These are phyloP conservation scores for Coemansia sp. DNA, from an alignment of 192 early-diverging fungal species.

Conservation along the genomic window DNA sequence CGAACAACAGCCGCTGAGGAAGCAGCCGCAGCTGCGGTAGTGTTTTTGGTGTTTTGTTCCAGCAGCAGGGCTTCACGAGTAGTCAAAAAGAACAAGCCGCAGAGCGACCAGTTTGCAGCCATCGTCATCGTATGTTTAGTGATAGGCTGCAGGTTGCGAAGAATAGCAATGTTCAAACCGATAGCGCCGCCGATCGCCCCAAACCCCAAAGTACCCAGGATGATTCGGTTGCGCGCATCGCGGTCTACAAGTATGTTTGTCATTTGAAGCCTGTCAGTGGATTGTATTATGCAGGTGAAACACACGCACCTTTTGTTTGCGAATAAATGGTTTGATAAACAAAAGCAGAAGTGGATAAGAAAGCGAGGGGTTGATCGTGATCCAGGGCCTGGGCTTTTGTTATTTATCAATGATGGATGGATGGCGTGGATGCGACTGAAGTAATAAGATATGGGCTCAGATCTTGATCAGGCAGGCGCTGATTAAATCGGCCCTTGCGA, in stretches of 20 bases:
- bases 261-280: neutral
- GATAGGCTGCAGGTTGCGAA: slow-evolving; percentile 50
- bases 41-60: slow-evolving; percentile 59
- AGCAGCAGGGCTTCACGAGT: slow-evolving; percentile 64
- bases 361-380: too few species aligned
- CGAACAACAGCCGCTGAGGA: neutral
- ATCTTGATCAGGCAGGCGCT: too few species aligned
- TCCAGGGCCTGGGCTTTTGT: too few species aligned
- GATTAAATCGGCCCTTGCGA: too few species aligned
- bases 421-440: too few species aligned
- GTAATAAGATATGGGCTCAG: too few species aligned
- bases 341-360: too few species aligned
- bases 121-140: slow-evolving; percentile 33
- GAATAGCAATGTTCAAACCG: slow-evolving; percentile 46
- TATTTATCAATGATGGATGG: too few species aligned
- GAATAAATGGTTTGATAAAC: too few species aligned
- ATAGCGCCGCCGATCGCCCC: slow-evolving; percentile 27
- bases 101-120: slow-evolving; percentile 47
- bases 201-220: slow-evolving; percentile 32
- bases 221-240: slow-evolving; percentile 29
- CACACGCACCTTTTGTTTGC: too few species aligned
- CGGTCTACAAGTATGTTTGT: slow-evolving; percentile 5
- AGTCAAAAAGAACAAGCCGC: slow-evolving; percentile 39
- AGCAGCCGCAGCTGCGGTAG: slow-evolving; percentile 1
- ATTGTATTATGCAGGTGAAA: too few species aligned